Percentiles rank a stretch among this genome's conserved stretches.
Evolutionary conservation across 768 basidiomycete genomes (phyloP).

Genomic region (Suillus alpinus): DNA sequence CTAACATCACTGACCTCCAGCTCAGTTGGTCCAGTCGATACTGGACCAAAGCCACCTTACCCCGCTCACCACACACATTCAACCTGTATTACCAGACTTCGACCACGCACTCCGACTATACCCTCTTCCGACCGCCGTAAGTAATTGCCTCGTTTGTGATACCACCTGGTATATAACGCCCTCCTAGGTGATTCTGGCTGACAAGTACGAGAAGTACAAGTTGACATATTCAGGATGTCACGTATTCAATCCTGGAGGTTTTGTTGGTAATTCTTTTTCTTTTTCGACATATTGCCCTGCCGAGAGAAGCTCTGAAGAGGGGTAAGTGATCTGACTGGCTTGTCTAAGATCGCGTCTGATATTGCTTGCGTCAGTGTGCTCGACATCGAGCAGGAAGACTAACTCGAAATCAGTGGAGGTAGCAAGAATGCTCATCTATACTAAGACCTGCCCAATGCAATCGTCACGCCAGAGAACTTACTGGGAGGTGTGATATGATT

Average conservation of each 20-base stretch:
- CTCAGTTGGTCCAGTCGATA: constrained; percentile 91
- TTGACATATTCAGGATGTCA: constrained; percentile 98
- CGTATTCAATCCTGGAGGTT: constrained; percentile 96
- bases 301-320: constrained; percentile 81
- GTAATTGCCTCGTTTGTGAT: constrained; percentile 20
- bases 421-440: neutral
- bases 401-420: neutral
- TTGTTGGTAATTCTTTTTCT: constrained; percentile 75
- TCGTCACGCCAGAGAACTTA: neutral
- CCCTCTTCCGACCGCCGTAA: constrained; percentile 87
- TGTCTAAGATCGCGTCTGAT: neutral
- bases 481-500: neutral
- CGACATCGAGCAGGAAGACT: constrained; percentile 1
- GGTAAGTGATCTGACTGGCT: constrained; percentile 39
- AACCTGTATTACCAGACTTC: constrained; percentile 85
- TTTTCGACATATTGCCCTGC: constrained; percentile 93
- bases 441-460: neutral
- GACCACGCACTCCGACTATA: constrained; percentile 92
- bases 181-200: constrained; percentile 82
- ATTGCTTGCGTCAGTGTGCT: neutral
- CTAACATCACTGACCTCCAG: neutral
- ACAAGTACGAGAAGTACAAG: constrained; percentile 95
- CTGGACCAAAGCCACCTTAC: constrained; percentile 94
- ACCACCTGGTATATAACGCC: constrained; percentile 10
- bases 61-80: constrained; percentile 79